These are phyloP conservation scores for Aurantiochytrium sp. DNA, from an alignment of 108 stramenopile species.

Conservation along the genomic window DNA sequence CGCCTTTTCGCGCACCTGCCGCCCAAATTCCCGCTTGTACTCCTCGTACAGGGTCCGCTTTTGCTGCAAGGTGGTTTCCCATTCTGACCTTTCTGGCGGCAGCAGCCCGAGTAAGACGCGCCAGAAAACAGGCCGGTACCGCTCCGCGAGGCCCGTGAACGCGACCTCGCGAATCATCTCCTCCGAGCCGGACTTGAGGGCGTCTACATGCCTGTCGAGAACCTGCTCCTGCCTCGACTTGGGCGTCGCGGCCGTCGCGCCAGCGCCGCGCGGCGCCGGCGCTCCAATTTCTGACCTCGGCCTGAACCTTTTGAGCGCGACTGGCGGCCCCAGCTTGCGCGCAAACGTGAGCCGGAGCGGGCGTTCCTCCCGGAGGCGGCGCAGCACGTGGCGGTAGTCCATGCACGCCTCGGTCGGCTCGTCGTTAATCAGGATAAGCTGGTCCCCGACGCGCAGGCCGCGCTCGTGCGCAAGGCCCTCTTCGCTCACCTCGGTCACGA, in stretches of 20 bases:
- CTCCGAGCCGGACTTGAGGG: background rate
- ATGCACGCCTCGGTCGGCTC: background rate
- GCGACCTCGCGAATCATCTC: background rate
- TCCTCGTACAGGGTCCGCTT: conserved; percentile 1
- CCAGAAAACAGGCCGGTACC: conserved; percentile 15
- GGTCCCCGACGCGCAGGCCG: background rate
- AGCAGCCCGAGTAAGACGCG: background rate
- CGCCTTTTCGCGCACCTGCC: background rate
- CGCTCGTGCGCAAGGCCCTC: background rate
- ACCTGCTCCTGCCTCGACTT: background rate
- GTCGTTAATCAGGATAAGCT: background rate
- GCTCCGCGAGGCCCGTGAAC: background rate
- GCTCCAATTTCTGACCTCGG: background rate
- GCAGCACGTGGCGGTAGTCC: background rate
- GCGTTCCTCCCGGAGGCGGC: background rate
- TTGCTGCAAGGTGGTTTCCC: background rate
- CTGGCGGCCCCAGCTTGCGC: background rate
- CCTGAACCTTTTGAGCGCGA: background rate
- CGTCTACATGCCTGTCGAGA: background rate
- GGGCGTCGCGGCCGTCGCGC: background rate
- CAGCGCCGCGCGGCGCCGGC: background rate
- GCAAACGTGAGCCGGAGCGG: background rate
- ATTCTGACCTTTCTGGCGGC: background rate
- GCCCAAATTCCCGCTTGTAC: background rate
- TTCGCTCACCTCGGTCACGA: background rate